These are phyloP conservation scores for Mycena citricolor DNA, from an alignment of 1,284 basidiomycete genomes.

Conservation along the genomic window DNA sequence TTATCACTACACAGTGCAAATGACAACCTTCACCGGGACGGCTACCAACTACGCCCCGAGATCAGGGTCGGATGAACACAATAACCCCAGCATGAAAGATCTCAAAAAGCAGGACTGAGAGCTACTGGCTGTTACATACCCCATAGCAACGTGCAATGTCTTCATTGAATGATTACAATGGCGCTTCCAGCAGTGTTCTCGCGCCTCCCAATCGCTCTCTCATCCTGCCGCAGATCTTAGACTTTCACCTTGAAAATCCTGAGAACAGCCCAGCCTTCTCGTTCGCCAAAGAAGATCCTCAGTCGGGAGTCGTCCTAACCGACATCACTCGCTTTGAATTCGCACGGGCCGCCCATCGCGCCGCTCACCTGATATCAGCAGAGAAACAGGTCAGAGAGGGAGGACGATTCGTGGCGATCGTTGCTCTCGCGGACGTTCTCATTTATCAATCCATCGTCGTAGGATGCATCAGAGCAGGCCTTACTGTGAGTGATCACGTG, in stretches of 20 bases:
- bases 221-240: conserved; percentile 21
- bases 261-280: conserved; percentile 21
- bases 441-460: conserved; percentile 32
- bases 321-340: conserved; percentile 33
- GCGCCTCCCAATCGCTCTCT: conserved; percentile 22
- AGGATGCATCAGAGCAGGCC: conserved; percentile 32
- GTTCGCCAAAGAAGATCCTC: conserved; percentile 13
- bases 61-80: too few relatives aligned
- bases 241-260: conserved; percentile 23
- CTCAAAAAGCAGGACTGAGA: too few relatives aligned
- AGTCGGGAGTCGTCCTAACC: too few relatives aligned
- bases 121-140: too few relatives aligned
- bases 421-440: conserved; percentile 32
- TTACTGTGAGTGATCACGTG: conserved; percentile 28
- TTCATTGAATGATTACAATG: too few relatives aligned
- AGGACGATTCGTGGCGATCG: conserved; percentile 31
- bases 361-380: conserved; percentile 27
- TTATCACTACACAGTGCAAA: too few relatives aligned
- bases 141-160: too few relatives aligned
- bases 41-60: too few relatives aligned
- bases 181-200: too few relatives aligned
- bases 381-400: conserved; percentile 25
- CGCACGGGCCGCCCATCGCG: conserved; percentile 30
- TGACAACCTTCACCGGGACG: too few relatives aligned
- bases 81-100: too few relatives aligned